phyloP scores from a whole-genome alignment of 352 stramenopile species.

The Pythium grandisporangium region DNA sequence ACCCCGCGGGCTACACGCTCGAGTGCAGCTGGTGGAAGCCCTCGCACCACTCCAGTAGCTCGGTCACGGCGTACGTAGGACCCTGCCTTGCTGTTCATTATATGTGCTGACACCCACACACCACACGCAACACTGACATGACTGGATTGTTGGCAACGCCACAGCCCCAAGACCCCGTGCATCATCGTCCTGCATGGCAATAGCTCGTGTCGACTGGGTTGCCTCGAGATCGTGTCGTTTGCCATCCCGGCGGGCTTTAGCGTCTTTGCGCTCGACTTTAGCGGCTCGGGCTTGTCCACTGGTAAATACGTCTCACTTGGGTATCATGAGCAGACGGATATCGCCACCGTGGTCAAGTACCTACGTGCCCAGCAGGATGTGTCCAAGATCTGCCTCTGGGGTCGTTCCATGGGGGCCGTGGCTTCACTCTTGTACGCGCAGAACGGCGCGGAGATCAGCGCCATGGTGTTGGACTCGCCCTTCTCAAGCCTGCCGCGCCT shows the following conservation, averaged over 20 bases:
- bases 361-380: constrained; percentile 35
- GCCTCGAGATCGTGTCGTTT: constrained; percentile 70
- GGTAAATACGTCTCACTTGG: constrained; percentile 81
- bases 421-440: constrained; percentile 61
- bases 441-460: constrained; percentile 43
- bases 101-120: no score
- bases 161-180: constrained; percentile 39
- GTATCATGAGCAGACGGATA: constrained; percentile 69
- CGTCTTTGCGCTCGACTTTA: constrained; percentile 78
- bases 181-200: constrained; percentile 82
- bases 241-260: constrained; percentile 69
- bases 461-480: constrained; percentile 77
- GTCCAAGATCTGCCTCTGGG: constrained; percentile 66
- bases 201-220: constrained; percentile 66
- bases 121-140: no score
- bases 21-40: constrained; percentile 86
- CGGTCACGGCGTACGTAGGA: no score
- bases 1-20: constrained; percentile 57
- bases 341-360: constrained; percentile 62
- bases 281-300: constrained; percentile 57
- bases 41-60: no score
- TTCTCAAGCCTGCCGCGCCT: constrained; percentile 72
- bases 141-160: no score
- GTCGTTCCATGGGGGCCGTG: constrained; percentile 74
- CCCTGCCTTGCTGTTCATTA: no score